Evolutionary conservation across 768 basidiomycete genomes (phyloP), one percentile per base, ranked within the genome.

Genomic region (Boletus subparvulus): DNA sequence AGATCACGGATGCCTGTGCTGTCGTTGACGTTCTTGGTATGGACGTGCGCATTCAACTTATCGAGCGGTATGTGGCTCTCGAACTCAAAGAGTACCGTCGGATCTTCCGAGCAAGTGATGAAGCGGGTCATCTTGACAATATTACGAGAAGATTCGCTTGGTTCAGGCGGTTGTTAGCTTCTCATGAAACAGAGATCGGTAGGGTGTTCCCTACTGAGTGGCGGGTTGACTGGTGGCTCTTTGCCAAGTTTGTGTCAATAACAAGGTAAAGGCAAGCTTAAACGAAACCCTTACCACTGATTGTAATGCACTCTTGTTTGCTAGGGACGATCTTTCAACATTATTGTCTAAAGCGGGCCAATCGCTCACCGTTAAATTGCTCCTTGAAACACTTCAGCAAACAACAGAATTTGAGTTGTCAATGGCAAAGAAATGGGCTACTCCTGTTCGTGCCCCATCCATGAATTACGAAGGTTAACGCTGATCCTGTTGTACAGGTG

Each of bases 81-180:
- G 92, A 97, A 63, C 80, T 99, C 26, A 92, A 93, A 68, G 97
- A 98, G 69, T 99, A 98, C 69, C 87, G 94, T 12, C 87, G 94
- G 21, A 95, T 99, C 68, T 98, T 99, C 75, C 85, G 90, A 47
- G 84, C 90, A 8, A 87, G 86, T 6, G 94, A 97, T 60, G 97
- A 98, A 73, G 94, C 97, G 2, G 97, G 96, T 4, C 93, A 97
- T 65, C 78, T 99, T 45, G 97, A 99, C 75, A 99, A 99, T 61
- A 80, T 97, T 7, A 85, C 92, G 0, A 79, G 97, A 16, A 83
- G 97, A 41, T 98, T 93, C 63, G 92, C 94, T 5, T 99, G 95
- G 94, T 98, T 98, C 74, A 80, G 90, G 21, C 83, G 95, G 30
- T 71, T 94, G 32, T 74, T 99, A 21, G 85, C 87, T 55, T 85